Base-by-base conservation (phyloP, 106 monocot genomes). In the Cymbidium sinense region DNA sequence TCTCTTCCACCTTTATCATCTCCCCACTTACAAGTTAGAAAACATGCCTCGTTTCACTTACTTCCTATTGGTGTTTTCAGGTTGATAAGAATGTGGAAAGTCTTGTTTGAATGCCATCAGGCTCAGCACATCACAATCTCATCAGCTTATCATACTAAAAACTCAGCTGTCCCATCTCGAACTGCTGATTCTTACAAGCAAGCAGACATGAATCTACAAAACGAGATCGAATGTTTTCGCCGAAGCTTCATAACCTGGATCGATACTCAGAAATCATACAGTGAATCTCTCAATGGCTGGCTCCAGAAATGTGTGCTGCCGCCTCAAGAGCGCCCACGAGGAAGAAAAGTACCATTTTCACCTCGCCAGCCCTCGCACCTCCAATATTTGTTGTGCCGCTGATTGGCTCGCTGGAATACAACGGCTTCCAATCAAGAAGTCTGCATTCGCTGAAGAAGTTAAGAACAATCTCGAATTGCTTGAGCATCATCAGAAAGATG, bases 81-180 rank as follows among this genome's bases (percentile, higher is more conserved):
- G 77, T 88, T 86, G 54, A 77, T 86, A 62, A 54, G 86, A 21
- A 88, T 91, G 91, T 91, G 91, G 88, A 91, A 77, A 77, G 80
- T 85, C 34, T 85, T 91, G 85, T 83, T 87, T 20, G 86, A 88
- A 72, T 83, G 85, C 84, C 91, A 91, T 70, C 91, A 91, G 50
- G 47, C 86, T 15, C 91, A 91, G 73, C 76, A 86, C 75, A 86
- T 91, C 31, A 85, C 85, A 23, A 86, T 91, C 69, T 85, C 91
- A 64, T 74, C 85, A 74, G 88, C 88, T 41, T 88, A 88, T 61
- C 83, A 88, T 74, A 75, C 72, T 23, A 91, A 83, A 52, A 73
- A 27, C 33, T 23, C 76, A 7, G 33, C 70, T 21, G 34, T 80
- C 51, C 44, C 20, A 25, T 73, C 21, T 21, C 77, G 43, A 21